These are phyloP conservation scores for Vigna hirtella DNA, from an alignment of 306 rosid genomes.

Conservation along the genomic window DNA sequence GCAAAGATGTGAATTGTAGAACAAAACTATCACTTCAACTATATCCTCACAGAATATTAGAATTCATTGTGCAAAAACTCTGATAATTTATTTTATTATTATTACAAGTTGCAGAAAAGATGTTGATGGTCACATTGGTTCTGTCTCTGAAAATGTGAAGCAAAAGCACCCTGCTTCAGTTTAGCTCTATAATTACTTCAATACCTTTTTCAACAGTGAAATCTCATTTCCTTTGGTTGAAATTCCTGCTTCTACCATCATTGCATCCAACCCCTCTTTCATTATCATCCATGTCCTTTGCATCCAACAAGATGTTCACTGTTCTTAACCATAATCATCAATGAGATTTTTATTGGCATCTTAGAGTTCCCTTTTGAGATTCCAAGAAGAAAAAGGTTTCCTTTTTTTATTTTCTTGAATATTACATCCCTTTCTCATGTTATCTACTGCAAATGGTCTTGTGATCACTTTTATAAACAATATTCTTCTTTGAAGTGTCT, in stretches of 20 bases:
- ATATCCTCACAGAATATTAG: slow-evolving; percentile 24
- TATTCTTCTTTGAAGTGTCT: slow-evolving; percentile 47
- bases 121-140: slow-evolving; percentile 42
- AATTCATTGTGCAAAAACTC: slow-evolving; percentile 40
- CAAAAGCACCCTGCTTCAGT: slow-evolving; percentile 40
- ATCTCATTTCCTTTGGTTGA: slow-evolving; percentile 40
- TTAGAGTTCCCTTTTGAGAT: slow-evolving; percentile 37
- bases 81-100: slow-evolving; percentile 34
- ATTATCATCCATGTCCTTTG: slow-evolving; percentile 49
- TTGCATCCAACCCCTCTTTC: slow-evolving; percentile 42
- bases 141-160: slow-evolving; percentile 41
- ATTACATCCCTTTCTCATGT: slow-evolving; percentile 33
- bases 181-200: slow-evolving; percentile 37
- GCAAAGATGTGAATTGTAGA: slow-evolving; percentile 37
- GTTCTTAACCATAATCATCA: slow-evolving; percentile 37
- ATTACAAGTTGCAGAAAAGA: slow-evolving; percentile 45
- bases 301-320: slow-evolving; percentile 38
- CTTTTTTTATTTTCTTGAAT: background rate
- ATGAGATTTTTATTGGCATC: slow-evolving; percentile 41
- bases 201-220: slow-evolving; percentile 44
- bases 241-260: slow-evolving; percentile 63
- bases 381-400: slow-evolving; percentile 28
- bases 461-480: slow-evolving; percentile 47
- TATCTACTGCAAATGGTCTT: slow-evolving; percentile 44
- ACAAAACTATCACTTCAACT: slow-evolving; percentile 45